phyloP scores from a whole-genome alignment of 345 rosid genomes.

The Pelargonium nanum region DNA sequence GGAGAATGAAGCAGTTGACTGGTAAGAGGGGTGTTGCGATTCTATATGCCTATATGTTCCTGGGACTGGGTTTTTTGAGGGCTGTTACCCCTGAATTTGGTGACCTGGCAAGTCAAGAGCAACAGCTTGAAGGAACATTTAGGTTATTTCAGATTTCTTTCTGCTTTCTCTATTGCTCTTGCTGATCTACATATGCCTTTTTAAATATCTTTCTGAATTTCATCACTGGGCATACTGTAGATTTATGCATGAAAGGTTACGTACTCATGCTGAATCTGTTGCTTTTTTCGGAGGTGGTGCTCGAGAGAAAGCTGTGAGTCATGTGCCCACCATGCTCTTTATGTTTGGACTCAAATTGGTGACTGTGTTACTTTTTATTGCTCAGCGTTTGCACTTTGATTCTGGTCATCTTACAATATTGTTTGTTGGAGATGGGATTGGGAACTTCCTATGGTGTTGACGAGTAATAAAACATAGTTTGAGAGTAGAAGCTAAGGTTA shows the following conservation, averaged over 20 bases:
- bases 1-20: constrained; percentile 97
- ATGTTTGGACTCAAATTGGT: not conserved
- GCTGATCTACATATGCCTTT: not conserved
- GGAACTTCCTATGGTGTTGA: no score
- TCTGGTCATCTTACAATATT: no score
- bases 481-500: no score
- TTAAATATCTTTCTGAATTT: constrained; percentile 6
- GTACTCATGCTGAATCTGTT: constrained; percentile 95
- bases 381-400: no score
- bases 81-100: constrained; percentile 89
- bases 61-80: constrained; percentile 90
- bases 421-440: no score
- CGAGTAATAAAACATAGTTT: no score
- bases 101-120: constrained; percentile 71
- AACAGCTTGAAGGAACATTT: constrained; percentile 90
- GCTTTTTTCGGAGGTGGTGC: constrained; percentile 99
- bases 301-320: constrained; percentile 92
- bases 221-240: constrained; percentile 25
- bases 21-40: constrained; percentile 93
- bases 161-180: constrained; percentile 9
- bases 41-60: constrained; percentile 83
- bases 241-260: constrained; percentile 99
- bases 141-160: constrained; percentile 33
- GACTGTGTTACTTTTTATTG: not conserved
- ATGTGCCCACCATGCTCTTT: constrained; percentile 2